These are phyloP conservation scores for Yamadazyma olivae DNA, from an alignment of 805 yeast species.

Conservation along the genomic window DNA sequence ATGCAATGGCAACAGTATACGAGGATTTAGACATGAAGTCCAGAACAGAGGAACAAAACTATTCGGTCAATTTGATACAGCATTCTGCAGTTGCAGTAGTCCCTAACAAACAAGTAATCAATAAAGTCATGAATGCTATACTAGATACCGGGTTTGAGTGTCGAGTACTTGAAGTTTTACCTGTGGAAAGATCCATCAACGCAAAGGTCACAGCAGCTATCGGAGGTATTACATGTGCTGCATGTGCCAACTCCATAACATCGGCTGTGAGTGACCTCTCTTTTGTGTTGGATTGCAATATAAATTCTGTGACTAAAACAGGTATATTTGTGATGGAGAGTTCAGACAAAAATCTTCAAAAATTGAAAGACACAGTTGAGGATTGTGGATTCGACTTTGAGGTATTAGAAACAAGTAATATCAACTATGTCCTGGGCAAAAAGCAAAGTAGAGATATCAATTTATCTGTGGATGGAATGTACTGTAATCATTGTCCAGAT, in stretches of 20 bases:
- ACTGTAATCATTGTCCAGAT: constrained; percentile 67
- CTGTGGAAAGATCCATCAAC: constrained; percentile 47
- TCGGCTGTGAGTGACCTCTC: constrained; percentile 45
- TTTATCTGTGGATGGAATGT: constrained; percentile 62
- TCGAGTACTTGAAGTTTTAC: constrained; percentile 55
- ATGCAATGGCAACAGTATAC: constrained; percentile 22
- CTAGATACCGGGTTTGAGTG: constrained; percentile 41
- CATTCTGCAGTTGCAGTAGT: constrained; percentile 54
- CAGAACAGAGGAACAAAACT: constrained; percentile 23
- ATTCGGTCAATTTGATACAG: constrained; percentile 50
- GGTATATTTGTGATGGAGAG: constrained; percentile 59
- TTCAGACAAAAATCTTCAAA: constrained; percentile 32
- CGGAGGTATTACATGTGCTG: constrained; percentile 75
- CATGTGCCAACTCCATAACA: constrained; percentile 60
- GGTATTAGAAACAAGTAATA: constrained; percentile 39
- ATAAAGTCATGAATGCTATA: constrained; percentile 24
- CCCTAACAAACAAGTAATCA: constrained; percentile 47
- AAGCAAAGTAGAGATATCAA: constrained; percentile 54
- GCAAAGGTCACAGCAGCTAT: constrained; percentile 57
- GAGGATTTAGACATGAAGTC: constrained; percentile 5
- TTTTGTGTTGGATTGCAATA: constrained; percentile 51
- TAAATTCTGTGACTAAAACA: constrained; percentile 58
- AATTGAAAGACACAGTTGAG: constrained; percentile 51
- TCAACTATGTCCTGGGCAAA: constrained; percentile 46
- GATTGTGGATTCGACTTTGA: constrained; percentile 67